Evolutionary conservation across 441 rosid genomes (phyloP).

Genomic region (Croton setiger): DNA sequence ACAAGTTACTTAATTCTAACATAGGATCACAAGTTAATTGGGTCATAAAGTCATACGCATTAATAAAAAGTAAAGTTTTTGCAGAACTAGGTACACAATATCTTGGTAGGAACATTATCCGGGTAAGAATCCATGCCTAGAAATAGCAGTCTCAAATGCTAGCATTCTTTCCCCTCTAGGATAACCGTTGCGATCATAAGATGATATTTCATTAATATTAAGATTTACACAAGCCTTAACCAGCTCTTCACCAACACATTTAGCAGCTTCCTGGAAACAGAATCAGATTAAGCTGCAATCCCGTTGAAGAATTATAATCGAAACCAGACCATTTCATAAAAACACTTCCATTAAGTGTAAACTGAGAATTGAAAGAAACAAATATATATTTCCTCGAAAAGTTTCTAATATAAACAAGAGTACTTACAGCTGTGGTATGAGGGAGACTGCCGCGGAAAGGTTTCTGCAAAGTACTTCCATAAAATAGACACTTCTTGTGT

Average conservation of each 20-base stretch:
- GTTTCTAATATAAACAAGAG: not conserved
- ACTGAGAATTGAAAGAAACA: not conserved
- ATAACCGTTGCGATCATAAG: conserved; percentile 71
- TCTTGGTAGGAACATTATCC: conserved; percentile 24
- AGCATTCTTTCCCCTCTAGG: conserved; percentile 66
- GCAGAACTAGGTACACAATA: conserved; percentile 11
- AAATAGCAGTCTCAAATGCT: conserved; percentile 73
- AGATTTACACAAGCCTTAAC: conserved; percentile 57
- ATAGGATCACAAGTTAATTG: not conserved
- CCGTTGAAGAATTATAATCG: not conserved
- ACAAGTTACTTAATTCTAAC: not conserved
- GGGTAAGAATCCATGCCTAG: conserved; percentile 65
- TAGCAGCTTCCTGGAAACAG: conserved; percentile 64
- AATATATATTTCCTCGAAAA: not conserved
- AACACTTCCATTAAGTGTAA: not conserved
- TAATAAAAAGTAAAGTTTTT: not conserved
- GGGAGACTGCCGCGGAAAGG: conserved; percentile 57
- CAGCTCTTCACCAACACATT: conserved; percentile 75
- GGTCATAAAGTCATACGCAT: not conserved
- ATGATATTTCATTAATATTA: conserved; percentile 65
- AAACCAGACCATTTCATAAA: not conserved
- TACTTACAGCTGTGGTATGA: conserved; percentile 53
- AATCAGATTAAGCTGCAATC: conserved; percentile 8
- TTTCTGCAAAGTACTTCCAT: conserved; percentile 81
- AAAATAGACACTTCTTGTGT: conserved; percentile 71